phyloP scores from a whole-genome alignment of 176 grass and related monocot genomes.

The Guadua angustifolia region DNA sequence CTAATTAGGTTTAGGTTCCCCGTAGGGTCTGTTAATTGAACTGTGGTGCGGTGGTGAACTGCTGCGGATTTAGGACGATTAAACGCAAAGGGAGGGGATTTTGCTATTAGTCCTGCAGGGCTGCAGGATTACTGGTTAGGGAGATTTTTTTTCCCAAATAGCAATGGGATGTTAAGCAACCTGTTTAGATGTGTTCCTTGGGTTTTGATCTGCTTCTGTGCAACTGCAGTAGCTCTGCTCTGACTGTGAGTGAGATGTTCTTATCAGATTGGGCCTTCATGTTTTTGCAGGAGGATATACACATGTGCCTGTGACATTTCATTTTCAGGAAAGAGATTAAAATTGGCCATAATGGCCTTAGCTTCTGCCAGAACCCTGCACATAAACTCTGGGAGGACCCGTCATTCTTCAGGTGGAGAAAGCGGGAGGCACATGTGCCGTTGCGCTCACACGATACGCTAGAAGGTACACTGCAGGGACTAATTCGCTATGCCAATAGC shows the following conservation, averaged over 20 bases:
- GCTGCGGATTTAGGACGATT: not conserved
- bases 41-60: not conserved
- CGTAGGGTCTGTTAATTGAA: too few relatives aligned
- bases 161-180: not conserved
- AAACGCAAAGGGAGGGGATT: not conserved
- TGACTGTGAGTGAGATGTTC: not conserved
- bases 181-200: not conserved
- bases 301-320: not conserved
- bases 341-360: slow-evolving; percentile 48
- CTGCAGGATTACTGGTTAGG: not conserved
- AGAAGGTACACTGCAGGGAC: slow-evolving; percentile 53
- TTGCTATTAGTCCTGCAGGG: not conserved
- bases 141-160: not conserved
- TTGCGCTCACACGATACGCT: slow-evolving; percentile 78
- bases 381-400: slow-evolving; percentile 87
- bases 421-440: slow-evolving; percentile 86
- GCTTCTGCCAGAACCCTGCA: slow-evolving; percentile 44
- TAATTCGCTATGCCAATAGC: not conserved
- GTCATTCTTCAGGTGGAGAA: slow-evolving; percentile 87
- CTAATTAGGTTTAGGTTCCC: too few relatives aligned
- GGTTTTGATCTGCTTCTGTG: not conserved
- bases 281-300: slow-evolving; percentile 20
- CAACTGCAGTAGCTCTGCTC: not conserved
- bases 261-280: not conserved
- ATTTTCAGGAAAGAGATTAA: slow-evolving; percentile 8